These are phyloP conservation scores for Scheffersomyces coipomensis DNA, from an alignment of 805 yeast species.

Conservation along the genomic window DNA sequence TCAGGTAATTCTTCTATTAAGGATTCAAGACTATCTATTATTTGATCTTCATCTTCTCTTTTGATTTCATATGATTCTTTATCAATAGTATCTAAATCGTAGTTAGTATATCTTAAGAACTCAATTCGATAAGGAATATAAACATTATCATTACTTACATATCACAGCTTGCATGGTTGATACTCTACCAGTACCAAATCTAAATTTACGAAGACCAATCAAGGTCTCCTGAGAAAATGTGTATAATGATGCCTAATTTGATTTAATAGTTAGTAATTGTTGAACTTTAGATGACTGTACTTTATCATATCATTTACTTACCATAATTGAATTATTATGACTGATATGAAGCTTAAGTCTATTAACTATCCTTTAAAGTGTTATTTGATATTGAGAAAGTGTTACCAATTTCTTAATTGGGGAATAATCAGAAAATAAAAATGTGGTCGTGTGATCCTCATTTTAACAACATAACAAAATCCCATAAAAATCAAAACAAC, in stretches of 20 bases:
- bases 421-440: slow-evolving; percentile 4
- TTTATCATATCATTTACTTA: no score
- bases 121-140: neutral
- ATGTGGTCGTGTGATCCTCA: no score
- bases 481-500: no score
- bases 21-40: slow-evolving; percentile 53
- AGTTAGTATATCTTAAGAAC: slow-evolving; percentile 2
- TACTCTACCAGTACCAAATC: slow-evolving; percentile 69
- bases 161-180: slow-evolving; percentile 59
- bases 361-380: no score
- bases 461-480: no score
- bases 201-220: slow-evolving; percentile 62
- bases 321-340: no score
- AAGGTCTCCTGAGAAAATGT: slow-evolving; percentile 61
- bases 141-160: no score
- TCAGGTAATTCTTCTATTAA: slow-evolving; percentile 78
- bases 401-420: slow-evolving; percentile 6
- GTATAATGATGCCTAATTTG: slow-evolving; percentile 50
- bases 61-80: slow-evolving; percentile 50
- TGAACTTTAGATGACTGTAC: no score
- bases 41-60: slow-evolving; percentile 46
- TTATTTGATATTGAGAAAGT: no score
- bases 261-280: neutral
- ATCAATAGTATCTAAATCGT: slow-evolving; percentile 50
- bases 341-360: no score